A percentile compares a stretch with the other conserved stretches of the same genome.
phyloP scores from a whole-genome alignment of 2,329 filamentous ascomycete genomes.

The Colletotrichum costaricense region DNA sequence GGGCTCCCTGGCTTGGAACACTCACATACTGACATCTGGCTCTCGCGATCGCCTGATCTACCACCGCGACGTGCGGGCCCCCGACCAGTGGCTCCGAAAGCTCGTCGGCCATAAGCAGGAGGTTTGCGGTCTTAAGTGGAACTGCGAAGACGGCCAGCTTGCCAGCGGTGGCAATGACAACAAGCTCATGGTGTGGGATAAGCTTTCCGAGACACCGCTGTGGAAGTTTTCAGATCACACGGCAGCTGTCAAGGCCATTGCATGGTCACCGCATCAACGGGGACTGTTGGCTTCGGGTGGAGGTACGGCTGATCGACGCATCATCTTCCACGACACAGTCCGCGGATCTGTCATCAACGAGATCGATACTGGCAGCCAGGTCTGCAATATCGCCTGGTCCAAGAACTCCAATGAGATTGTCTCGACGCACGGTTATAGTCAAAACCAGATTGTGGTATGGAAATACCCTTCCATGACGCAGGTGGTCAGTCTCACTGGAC shows the following conservation, averaged over 20 bases:
- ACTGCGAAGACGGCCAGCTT: conserved; percentile 93
- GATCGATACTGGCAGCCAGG: conserved; percentile 95
- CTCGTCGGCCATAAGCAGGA: conserved; percentile 97
- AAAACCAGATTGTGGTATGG: conserved; percentile 99
- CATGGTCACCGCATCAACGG: conserved; percentile 97
- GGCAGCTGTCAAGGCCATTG: conserved; percentile 96
- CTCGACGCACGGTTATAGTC: conserved; percentile 95
- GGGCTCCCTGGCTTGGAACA: conserved; percentile 96
- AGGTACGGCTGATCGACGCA: conserved; percentile 93
- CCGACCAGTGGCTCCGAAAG: conserved; percentile 89
- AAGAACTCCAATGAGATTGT: conserved; percentile 99
- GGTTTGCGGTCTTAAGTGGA: conserved; percentile 97
- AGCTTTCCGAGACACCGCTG: conserved; percentile 88
- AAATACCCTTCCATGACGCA: conserved; percentile 99
- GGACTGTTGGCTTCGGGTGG: conserved; percentile 95
- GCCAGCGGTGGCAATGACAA: conserved; percentile 98
- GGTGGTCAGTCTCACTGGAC: conserved; percentile 92
- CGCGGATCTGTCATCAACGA: conserved; percentile 86
- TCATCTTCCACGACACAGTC: conserved; percentile 97
- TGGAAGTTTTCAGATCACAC: conserved; percentile 97
- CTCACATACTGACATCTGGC: conserved; percentile 95
- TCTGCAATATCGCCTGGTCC: conserved; percentile 98
- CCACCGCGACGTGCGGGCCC: conserved; percentile 92
- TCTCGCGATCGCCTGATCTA: conserved; percentile 94
- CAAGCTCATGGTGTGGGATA: conserved; percentile 99